Conservation (phyloP, 2,329 filamentous ascomycete genomes). For the Ilyonectria mors-panacis region DNA sequence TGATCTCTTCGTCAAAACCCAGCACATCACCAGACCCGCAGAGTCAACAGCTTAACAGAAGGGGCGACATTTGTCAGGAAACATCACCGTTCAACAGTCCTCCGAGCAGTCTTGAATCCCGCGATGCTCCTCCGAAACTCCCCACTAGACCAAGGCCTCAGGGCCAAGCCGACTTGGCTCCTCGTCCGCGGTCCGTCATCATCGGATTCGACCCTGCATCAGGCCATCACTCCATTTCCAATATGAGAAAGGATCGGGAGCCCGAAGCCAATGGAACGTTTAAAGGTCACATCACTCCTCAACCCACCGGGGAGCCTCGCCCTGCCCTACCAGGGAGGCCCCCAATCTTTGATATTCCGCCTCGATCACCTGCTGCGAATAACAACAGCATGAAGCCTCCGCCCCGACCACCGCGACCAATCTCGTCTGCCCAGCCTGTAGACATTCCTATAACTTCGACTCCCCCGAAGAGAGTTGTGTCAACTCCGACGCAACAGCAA, state of each 20-base stretch:
- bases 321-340: constrained; percentile 68
- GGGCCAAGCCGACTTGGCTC: constrained; percentile 40
- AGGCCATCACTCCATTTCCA: constrained; percentile 64
- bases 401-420: constrained; percentile 62
- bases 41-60: constrained; percentile 30
- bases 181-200: constrained; percentile 41
- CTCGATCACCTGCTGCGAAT: constrained; percentile 35
- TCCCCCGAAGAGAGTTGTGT: constrained; percentile 50
- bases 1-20: constrained; percentile 51
- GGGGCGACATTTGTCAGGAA: constrained; percentile 52
- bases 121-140: constrained; percentile 66
- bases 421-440: constrained; percentile 39
- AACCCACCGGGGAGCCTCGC: constrained; percentile 60
- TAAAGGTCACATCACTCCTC: constrained; percentile 57
- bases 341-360: constrained; percentile 47
- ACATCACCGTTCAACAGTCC: constrained; percentile 90
- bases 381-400: constrained; percentile 50
- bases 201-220: constrained; percentile 66
- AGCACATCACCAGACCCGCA: constrained; percentile 30
- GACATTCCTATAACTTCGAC: constrained; percentile 40
- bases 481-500: constrained; percentile 50
- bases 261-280: constrained; percentile 58
- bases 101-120: constrained; percentile 77
- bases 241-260: constrained; percentile 62
- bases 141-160: constrained; percentile 66